Conservation (phyloP, 2,329 filamentous ascomycete species). For the Dichotomopilus funicola region DNA sequence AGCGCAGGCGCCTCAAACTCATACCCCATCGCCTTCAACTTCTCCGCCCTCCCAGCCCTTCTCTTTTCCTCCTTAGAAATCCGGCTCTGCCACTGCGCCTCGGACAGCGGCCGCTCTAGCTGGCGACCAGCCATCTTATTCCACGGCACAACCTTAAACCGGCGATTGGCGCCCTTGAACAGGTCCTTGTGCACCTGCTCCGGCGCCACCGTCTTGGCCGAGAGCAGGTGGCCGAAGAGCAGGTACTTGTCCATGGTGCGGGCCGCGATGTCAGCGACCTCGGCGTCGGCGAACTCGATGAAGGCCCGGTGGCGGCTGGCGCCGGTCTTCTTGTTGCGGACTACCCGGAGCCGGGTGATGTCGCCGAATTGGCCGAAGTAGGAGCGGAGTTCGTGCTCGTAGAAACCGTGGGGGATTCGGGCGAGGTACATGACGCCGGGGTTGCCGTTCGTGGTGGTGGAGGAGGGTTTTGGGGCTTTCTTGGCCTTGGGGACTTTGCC, state of each 20-base stretch:
- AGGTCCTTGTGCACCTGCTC: slow-evolving; percentile 74
- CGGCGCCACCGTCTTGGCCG: slow-evolving; percentile 70
- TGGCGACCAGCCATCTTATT: slow-evolving; percentile 76
- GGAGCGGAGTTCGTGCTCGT: slow-evolving; percentile 86
- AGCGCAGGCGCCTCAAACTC: slow-evolving; percentile 69
- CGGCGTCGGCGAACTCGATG: slow-evolving; percentile 77
- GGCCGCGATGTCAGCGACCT: slow-evolving; percentile 77
- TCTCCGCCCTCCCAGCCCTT: slow-evolving; percentile 61
- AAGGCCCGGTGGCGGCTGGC: slow-evolving; percentile 92
- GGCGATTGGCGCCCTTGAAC: slow-evolving; percentile 84
- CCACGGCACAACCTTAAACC: slow-evolving; percentile 83
- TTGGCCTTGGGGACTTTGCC: slow-evolving; percentile 43
- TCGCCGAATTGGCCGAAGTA: slow-evolving; percentile 93
- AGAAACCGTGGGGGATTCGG: slow-evolving; percentile 68
- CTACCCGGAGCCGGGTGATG: slow-evolving; percentile 71
- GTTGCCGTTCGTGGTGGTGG: slow-evolving; percentile 41
- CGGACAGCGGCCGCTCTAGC: slow-evolving; percentile 65
- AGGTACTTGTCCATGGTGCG: slow-evolving; percentile 98
- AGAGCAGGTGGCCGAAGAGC: slow-evolving; percentile 87
- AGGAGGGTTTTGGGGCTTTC: slow-evolving; percentile 38
- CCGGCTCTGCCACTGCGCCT: slow-evolving; percentile 72
- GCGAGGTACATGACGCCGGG: slow-evolving; percentile 85
- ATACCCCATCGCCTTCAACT: slow-evolving; percentile 76
- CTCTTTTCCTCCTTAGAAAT: slow-evolving; percentile 66
- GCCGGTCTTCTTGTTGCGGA: slow-evolving; percentile 87